A percentile compares a stretch with the other conserved stretches of the same genome.
Evolutionary conservation across 768 basidiomycete genomes (phyloP).

Genomic region (Podaxis sp.): DNA sequence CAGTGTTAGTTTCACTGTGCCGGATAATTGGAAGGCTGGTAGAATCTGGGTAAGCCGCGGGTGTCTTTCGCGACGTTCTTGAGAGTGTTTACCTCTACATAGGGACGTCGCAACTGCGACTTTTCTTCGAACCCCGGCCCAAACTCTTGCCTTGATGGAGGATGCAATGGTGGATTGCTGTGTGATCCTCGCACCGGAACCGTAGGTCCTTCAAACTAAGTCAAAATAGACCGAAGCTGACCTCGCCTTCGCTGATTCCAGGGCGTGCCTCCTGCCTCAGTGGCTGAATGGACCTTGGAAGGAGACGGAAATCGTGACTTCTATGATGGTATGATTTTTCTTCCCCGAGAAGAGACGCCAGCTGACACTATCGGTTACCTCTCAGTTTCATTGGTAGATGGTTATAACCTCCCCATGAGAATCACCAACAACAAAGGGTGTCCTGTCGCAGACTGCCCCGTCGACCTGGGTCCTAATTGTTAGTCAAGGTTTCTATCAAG

Average conservation of each 20-base stretch:
- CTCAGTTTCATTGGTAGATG: conserved; percentile 63
- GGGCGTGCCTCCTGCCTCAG: conserved; percentile 66
- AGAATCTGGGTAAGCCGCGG: conserved; percentile 44
- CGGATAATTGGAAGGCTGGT: conserved; percentile 63
- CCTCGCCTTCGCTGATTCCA: conserved; percentile 14
- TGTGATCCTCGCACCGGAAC: conserved; percentile 55
- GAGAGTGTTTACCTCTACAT: background rate
- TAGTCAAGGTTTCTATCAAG: conserved; percentile 8
- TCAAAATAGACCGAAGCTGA: background rate
- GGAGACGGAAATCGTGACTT: conserved; percentile 44
- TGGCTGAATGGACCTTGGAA: conserved; percentile 68
- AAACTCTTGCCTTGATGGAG: conserved; percentile 61
- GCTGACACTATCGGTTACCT: background rate
- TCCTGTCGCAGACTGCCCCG: conserved; percentile 52
- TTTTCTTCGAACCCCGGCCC: conserved; percentile 53
- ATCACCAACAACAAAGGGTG: conserved; percentile 59
- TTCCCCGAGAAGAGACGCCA: background rate
- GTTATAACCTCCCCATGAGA: conserved; percentile 59
- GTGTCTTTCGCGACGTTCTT: background rate
- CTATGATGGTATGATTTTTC: conserved; percentile 51
- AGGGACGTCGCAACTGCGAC: conserved; percentile 66
- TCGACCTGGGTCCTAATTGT: conserved; percentile 55
- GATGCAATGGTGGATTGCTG: conserved; percentile 66
- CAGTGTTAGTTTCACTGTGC: conserved; percentile 49
- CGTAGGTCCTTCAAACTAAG: conserved; percentile 23